These are phyloP conservation scores for Alternaria tenuissima DNA, from an alignment of 2,329 filamentous ascomycete species.

Conservation along the genomic window DNA sequence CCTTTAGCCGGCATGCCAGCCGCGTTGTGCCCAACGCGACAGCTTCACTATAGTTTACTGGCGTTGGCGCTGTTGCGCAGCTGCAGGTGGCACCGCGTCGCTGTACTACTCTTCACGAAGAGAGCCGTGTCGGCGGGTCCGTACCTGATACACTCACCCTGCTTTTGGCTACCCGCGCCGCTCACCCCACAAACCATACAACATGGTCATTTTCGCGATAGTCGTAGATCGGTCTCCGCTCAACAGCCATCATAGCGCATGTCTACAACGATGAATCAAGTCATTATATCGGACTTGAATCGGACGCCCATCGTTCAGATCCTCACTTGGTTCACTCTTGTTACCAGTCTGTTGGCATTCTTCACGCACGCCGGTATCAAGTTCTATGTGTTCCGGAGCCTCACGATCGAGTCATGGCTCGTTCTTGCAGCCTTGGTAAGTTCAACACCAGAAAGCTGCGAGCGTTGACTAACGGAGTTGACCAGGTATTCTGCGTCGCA, in stretches of 20 bases:
- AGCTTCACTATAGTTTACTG: neutral
- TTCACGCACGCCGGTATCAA: slow-evolving; percentile 31
- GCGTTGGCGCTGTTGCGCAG: neutral
- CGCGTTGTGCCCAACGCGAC: neutral
- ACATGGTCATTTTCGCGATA: slow-evolving; percentile 7
- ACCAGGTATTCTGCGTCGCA: slow-evolving; percentile 25
- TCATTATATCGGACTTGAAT: slow-evolving; percentile 27
- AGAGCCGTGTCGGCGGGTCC: slow-evolving; percentile 1
- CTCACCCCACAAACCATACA: slow-evolving; percentile 10
- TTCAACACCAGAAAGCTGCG: neutral
- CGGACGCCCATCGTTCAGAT: slow-evolving; percentile 36
- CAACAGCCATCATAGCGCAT: slow-evolving; percentile 6
- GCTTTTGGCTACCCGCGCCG: neutral
- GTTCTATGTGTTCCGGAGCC: slow-evolving; percentile 25
- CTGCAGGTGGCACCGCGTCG: slow-evolving; percentile 3
- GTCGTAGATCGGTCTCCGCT: slow-evolving; percentile 3
- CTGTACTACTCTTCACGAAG: slow-evolving; percentile 4
- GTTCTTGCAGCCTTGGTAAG: slow-evolving; percentile 28
- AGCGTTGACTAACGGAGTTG: neutral
- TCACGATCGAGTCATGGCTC: slow-evolving; percentile 24
- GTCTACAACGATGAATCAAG: slow-evolving; percentile 19
- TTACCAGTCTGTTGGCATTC: slow-evolving; percentile 29
- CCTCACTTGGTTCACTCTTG: slow-evolving; percentile 32
- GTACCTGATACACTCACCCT: slow-evolving; percentile 5
- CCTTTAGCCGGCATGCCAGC: slow-evolving; percentile 8